Evolutionary conservation across 2,329 filamentous ascomycete species (phyloP), one percentile per base, ranked within the genome.

Genomic region (Fusarium pseudocircinatum): DNA sequence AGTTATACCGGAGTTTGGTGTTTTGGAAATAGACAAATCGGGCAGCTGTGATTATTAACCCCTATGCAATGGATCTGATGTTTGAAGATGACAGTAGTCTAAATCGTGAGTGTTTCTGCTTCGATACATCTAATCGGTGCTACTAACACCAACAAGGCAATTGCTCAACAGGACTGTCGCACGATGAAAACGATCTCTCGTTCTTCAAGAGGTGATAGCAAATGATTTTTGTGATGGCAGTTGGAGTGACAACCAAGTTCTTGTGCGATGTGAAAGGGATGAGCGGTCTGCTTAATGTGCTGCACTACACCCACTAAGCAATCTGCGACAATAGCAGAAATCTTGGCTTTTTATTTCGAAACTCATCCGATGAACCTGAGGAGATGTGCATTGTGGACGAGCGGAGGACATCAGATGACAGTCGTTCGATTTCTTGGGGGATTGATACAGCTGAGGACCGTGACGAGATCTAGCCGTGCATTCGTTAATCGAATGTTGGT

Each of bases 381-480:
- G 26, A 63, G 40, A 69, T 43, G 59, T 42, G 56, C 50, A 46
- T 43, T 44, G 40, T 43, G 44, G 52, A 60, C 39, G 49, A 46
- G 42, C 16, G 42, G n/a, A 46, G 28, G 40, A 40, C 24, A 65
- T 70, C 58, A 49, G 62, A 75, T 65, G 72, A 75, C 60, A n/a
- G 69, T 75, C 72, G 40, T 75, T 73, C 72, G 72, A 75, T 75
- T 61, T 59, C 20, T 15, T 52, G 39, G 36, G 39, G 32, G 42
- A 63, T 67, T 58, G 66, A 47, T 56, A 60, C 57, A 60, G 30
- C 18, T 57, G 32, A 50, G 30, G 12, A 30, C 69, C 66, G 69
- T 72, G 61, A 70, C 67, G 60, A 70, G 64, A 30, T 70, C 30
- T 36, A 52, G 70, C 60, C 44, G 63, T 67, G 53, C 63, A 60